Evolutionary conservation across 768 basidiomycete genomes (phyloP).

Genomic region (Mycena polygramma): DNA sequence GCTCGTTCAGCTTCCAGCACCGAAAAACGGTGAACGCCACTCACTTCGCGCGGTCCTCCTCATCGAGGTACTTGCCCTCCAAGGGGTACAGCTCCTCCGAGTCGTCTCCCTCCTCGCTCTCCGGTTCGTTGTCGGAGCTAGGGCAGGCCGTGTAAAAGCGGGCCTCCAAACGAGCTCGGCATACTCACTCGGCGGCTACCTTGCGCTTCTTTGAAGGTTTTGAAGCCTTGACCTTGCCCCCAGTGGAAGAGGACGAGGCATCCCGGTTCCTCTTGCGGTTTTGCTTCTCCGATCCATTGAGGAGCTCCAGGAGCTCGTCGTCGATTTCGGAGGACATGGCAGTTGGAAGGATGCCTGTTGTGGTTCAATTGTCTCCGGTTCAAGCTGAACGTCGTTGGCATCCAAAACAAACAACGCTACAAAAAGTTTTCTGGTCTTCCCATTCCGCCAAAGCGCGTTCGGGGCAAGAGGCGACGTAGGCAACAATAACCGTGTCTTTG

Average conservation of each 20-base stretch:
- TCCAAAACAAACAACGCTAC: too few species aligned
- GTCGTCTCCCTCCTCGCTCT: slow-evolving; percentile 67
- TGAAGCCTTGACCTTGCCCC: slow-evolving; percentile 44
- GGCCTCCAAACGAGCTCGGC: slow-evolving; percentile 25
- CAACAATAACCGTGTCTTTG: too few species aligned
- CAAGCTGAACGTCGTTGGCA: too few species aligned
- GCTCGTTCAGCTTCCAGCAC: slow-evolving; percentile 48
- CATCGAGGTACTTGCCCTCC: slow-evolving; percentile 92
- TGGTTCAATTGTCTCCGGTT: too few species aligned
- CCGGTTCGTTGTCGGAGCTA: slow-evolving; percentile 60
- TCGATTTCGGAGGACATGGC: slow-evolving; percentile 49
- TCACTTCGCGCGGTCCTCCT: slow-evolving; percentile 85
- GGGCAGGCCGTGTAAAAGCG: slow-evolving; percentile 28
- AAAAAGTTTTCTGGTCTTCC: too few species aligned
- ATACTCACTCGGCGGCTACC: slow-evolving; percentile 73
- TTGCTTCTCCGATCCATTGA: slow-evolving; percentile 69
- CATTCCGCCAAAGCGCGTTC: too few species aligned
- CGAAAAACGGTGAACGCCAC: slow-evolving; percentile 48
- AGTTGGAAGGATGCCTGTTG: too few species aligned
- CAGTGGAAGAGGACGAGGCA: slow-evolving; percentile 46
- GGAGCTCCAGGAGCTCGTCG: slow-evolving; percentile 87
- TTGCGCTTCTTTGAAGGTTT: slow-evolving; percentile 74
- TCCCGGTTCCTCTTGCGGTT: slow-evolving; percentile 65
- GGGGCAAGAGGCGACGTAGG: too few species aligned
- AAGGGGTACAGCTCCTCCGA: slow-evolving; percentile 81